Evolutionary conservation across 768 basidiomycete species (phyloP), one percentile per base, ranked within the genome.

Genomic region (Mycena leptocephala): DNA sequence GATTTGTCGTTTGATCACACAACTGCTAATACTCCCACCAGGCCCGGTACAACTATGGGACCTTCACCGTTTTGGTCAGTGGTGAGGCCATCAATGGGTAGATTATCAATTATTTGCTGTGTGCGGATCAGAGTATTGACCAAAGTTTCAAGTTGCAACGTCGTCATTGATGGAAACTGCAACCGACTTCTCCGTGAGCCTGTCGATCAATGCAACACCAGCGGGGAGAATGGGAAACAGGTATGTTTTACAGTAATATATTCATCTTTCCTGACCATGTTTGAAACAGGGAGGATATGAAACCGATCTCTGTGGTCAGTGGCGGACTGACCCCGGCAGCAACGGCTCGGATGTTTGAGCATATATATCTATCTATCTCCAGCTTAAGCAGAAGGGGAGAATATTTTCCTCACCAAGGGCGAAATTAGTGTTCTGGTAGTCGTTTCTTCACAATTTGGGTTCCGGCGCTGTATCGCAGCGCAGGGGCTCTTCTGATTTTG

Each of bases 241-340:
- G 65, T 66, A 2, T n/a, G 32, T 53, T 9, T n/a, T 2, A n/a
- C 1, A 30, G 30, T 46, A 16, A 11, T 48, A 9, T 28, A 46
- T 20, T 46, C 6, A n/a, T 20, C n/a, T 8, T 30, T 48, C 10
- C 48, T 48, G 46, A 24, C 18, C 5, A 5, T 14, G 4, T n/a
- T 5, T 37, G 30, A 16, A 28, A 22, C 33, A 76, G 72, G 77
- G 79, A 53, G 79, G 79, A 22, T 72, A 58, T 41, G 75, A 69
- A 11, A 78, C 79, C 20, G 79, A 80, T 55, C 72, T 76, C 10
- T 80, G 76, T 46, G 79, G 79, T 22, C 74, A 76, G 56, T 79
- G 79, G 79, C 56, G 83, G 10, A 67, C 51, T 5, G 65, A 67
- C 43, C 65, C 65, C 14, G 65, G 65, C 14, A 53, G 28, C 48